Base-by-base conservation (phyloP, 2,329 filamentous ascomycete species). In the Metarhizium guizhouense region DNA sequence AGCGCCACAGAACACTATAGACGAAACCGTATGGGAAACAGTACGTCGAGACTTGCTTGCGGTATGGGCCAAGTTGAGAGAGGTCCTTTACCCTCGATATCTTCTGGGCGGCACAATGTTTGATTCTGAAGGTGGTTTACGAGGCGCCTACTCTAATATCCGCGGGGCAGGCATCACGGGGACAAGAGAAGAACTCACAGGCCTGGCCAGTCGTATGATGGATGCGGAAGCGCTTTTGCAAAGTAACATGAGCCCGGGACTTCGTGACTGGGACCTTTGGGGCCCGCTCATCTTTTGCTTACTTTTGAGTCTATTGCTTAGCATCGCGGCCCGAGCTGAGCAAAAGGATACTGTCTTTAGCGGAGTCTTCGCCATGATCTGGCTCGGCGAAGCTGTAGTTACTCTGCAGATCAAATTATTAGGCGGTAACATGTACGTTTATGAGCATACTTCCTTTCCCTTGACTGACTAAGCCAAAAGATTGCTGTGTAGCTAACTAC, bases 181-280 rank as follows among this genome's bases (percentile, higher is more conserved):
- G 52, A 83, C 82, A 13, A 72, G 83, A 57, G 82, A 85, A 56
- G 83, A 86, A 70, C 72, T 86, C 48, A 78, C 79, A 0, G 80
- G 81, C 1, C 69, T 86, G 52, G 83, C 83, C 6, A 81, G 80
- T 48, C 73, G 83, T 47, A 81, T 84, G 62, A 75, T 86, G 72
- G 83, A 86, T 68, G 72, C 82, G n/a, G 83, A 86, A 68, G 70
- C 75, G 43, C 68, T 86, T 61, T 73, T 85, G 43, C 79, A 82
- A 68, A 84, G 80, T 62, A 82, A 82, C 67, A 95, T 96, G 90
- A 93, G 87, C 61, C 88, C 95, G 53, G 92, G 92, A 1, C 74
- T 97, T 67, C 79, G 93, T 59, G 92, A 99, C 74, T 99, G 94
- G 94, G 94, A 99, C 78, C 81, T 99, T 53, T 99, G 94, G 94